Conservation (phyloP, 805 yeast species). For the Grigorovia jiainica region DNA sequence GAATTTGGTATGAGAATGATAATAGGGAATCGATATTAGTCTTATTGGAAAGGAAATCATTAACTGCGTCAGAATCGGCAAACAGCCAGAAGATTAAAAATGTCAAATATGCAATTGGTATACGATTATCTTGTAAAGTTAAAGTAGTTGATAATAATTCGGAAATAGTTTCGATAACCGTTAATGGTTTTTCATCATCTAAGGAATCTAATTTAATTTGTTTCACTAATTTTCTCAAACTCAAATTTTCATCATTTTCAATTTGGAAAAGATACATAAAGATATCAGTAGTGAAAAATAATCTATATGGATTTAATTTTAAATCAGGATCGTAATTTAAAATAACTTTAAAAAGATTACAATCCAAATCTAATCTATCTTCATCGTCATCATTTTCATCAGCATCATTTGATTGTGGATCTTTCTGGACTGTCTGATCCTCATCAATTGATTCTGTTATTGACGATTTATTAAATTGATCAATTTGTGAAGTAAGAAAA, state of each 20-base stretch:
- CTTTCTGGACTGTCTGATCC: not conserved
- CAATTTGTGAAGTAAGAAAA: conserved; percentile 61
- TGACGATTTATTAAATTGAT: conserved; percentile 27
- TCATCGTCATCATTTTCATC: not conserved
- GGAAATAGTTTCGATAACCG: conserved; percentile 65
- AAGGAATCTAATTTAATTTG: conserved; percentile 34
- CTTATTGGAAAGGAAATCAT: conserved; percentile 62
- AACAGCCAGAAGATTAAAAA: conserved; percentile 66
- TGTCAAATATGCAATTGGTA: conserved; percentile 69
- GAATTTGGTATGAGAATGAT: conserved; percentile 47
- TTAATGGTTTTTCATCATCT: conserved; percentile 46
- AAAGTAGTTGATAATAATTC: conserved; percentile 63
- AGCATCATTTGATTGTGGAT: conserved; percentile 4
- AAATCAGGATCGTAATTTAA: conserved; percentile 67
- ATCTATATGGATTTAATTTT: conserved; percentile 73
- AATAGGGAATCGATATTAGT: conserved; percentile 60
- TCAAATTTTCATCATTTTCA: conserved; percentile 37
- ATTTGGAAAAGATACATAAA: conserved; percentile 45
- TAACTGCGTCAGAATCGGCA: conserved; percentile 66
- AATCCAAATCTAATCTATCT: conserved; percentile 24
- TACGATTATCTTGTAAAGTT: conserved; percentile 57
- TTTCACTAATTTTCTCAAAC: conserved; percentile 39
- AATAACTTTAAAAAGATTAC: conserved; percentile 57
- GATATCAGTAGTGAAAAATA: conserved; percentile 73
- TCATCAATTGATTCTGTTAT: conserved; percentile 3